Evolutionary conservation across 805 yeast genomes (phyloP).

Genomic region (Candida nemodendra): DNA sequence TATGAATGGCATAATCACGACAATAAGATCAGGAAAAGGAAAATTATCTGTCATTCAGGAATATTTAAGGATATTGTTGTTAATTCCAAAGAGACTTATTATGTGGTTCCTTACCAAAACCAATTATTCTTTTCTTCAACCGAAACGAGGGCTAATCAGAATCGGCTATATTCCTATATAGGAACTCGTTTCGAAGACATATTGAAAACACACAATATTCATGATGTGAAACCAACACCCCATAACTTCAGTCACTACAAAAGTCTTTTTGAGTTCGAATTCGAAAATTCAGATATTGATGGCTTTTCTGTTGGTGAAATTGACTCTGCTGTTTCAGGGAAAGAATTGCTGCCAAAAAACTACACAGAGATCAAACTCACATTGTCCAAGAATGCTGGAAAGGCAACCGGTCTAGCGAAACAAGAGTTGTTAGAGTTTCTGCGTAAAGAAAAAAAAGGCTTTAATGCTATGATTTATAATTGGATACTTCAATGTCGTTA

Average conservation of each 20-base stretch:
- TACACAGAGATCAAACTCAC: constrained; percentile 7
- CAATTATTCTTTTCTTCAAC: constrained; percentile 10
- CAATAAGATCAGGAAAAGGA: neutral
- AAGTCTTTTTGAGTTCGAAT: constrained; percentile 2
- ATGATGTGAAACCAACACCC: neutral
- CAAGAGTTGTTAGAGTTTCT: neutral
- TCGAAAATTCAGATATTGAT: constrained; percentile 1
- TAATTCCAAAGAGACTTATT: constrained; percentile 1
- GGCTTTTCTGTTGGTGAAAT: constrained; percentile 7
- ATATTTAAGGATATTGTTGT: constrained; percentile 7
- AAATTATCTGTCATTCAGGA: constrained; percentile 10
- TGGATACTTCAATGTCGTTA: constrained; percentile 12
- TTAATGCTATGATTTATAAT: constrained; percentile 1
- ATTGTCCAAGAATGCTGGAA: neutral
- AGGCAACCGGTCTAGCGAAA: neutral
- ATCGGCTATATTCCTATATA: constrained; percentile 2
- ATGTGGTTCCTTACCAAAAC: constrained; percentile 10
- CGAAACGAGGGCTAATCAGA: constrained; percentile 3
- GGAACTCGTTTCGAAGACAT: constrained; percentile 13
- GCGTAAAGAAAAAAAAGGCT: neutral
- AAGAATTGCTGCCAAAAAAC: neutral
- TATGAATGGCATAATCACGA: neutral
- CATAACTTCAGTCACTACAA: constrained; percentile 8
- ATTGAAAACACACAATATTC: constrained; percentile 1
- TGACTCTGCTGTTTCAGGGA: constrained; percentile 4